phyloP scores from a whole-genome alignment of 1,284 basidiomycete species.

The Chondrostereum purpureum region DNA sequence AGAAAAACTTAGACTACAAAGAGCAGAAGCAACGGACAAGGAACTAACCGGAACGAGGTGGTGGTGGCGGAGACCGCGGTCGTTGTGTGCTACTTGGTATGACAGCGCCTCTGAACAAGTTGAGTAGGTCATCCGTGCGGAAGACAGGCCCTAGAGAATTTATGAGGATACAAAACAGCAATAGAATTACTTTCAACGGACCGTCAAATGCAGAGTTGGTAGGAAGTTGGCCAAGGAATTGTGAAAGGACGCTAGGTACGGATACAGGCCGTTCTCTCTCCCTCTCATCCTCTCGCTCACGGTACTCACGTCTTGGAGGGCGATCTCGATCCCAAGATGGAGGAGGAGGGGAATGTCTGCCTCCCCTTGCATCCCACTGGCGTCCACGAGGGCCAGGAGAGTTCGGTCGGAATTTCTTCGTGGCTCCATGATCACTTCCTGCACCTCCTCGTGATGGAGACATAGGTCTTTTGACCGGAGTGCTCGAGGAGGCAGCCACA shows the following conservation, averaged over 20 bases:
- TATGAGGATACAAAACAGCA: constrained; percentile 11
- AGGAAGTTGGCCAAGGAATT: constrained; percentile 81
- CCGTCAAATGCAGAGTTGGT: constrained; percentile 72
- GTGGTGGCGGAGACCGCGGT: constrained; percentile 43
- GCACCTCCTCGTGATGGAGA: too few species aligned
- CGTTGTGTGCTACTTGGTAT: constrained; percentile 52
- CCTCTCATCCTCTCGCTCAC: constrained; percentile 17
- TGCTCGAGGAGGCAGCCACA: too few species aligned
- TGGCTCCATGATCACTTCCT: too few species aligned
- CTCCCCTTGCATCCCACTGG: too few species aligned
- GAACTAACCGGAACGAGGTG: constrained; percentile 22
- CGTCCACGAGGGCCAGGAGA: too few species aligned
- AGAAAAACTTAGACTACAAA: constrained; percentile 5
- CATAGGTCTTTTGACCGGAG: too few species aligned
- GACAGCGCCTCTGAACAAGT: constrained; percentile 67
- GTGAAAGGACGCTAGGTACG: constrained; percentile 67
- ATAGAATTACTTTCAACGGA: too few species aligned
- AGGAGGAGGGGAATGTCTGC: too few species aligned
- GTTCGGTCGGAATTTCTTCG: too few species aligned
- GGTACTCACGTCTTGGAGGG: background rate
- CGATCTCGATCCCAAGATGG: constrained; percentile 24
- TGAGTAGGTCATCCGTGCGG: constrained; percentile 81
- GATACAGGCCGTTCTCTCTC: constrained; percentile 42
- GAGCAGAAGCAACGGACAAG: background rate
- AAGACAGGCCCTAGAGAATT: constrained; percentile 69